These are phyloP conservation scores for Tolypocladium ophioglossoides DNA, from an alignment of 2,329 filamentous ascomycete genomes.

Conservation along the genomic window DNA sequence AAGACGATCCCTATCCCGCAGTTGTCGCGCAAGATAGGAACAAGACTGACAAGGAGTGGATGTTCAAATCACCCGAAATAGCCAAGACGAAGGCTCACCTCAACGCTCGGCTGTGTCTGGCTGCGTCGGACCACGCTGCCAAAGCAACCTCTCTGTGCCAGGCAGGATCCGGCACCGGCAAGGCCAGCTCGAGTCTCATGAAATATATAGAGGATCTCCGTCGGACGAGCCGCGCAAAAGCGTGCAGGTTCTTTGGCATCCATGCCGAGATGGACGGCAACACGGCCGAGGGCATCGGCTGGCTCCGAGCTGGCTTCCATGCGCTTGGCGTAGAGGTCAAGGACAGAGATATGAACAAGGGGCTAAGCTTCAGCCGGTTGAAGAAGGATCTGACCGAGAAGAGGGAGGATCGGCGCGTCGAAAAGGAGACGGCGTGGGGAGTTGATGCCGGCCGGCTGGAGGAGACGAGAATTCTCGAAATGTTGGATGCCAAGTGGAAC, in stretches of 20 bases:
- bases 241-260: conserved; percentile 82
- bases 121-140: conserved; percentile 77
- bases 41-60: conserved; percentile 83
- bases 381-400: conserved; percentile 69
- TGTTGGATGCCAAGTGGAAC: conserved; percentile 81
- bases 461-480: conserved; percentile 74
- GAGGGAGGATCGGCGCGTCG: conserved; percentile 68
- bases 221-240: conserved; percentile 67
- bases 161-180: conserved; percentile 28
- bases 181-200: conserved; percentile 54
- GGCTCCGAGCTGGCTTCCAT: conserved; percentile 67
- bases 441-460: conserved; percentile 76
- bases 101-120: conserved; percentile 78
- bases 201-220: conserved; percentile 69
- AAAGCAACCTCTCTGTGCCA: conserved; percentile 50
- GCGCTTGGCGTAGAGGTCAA: conserved; percentile 57
- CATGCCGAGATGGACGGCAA: conserved; percentile 77
- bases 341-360: conserved; percentile 33
- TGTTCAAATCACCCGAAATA: conserved; percentile 83
- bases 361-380: conserved; percentile 49
- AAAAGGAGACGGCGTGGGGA: conserved; percentile 65
- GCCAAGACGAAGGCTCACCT: conserved; percentile 82
- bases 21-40: conserved; percentile 74
- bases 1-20: conserved; percentile 87
- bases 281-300: conserved; percentile 76